Base-by-base conservation (phyloP, 768 basidiomycete genomes). In the Lactarius pseudohatsudake region DNA sequence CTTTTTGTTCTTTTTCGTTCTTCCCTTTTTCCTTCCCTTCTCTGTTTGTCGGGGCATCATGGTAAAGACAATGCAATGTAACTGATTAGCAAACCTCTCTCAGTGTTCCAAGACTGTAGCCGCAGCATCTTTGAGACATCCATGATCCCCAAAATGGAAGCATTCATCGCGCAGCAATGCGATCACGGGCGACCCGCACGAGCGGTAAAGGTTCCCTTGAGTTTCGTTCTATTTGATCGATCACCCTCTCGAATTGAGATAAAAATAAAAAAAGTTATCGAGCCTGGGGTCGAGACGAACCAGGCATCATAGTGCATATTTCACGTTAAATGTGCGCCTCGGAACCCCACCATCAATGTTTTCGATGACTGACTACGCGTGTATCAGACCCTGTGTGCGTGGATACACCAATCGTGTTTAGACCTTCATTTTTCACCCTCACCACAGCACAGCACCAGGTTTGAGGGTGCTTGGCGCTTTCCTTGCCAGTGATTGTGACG, bases 51-150 rank as follows among this genome's bases (percentile, higher is more conserved):
- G 8, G 28, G 61, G 65, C 40, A 43, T 59, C 50, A 53, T 22
- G 50, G 50, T 53, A n/a, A 20, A 28, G 38, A 54, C 16, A 32
- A 40, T 50, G 57, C 65, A 66, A 66, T 66, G 65, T 66, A 66
- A 62, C 28, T 43, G 65, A 66, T 58, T 58, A 66, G 65, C 57
- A 58, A 57, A 53, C 50, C 50, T 16, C 22, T 20, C 20, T 45
- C 20, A 45, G 43, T 45, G 11, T 26, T 26, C 13, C 47, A 22
- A 10, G 50, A 26, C 13, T 53, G 22, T 16, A 53, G 2, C 11
- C 50, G 22, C 13, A 26, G 13, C 5, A 13, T 20, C 43, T n/a
- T 45, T 10, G 43, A 45, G 43, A 13, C 20, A n/a, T n/a, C 20
- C 20, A 47, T 47, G n/a, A 22, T 22, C 47, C 45, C 22, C n/a